Evolutionary conservation across 2,329 filamentous ascomycete genomes (phyloP).

Genomic region (Hymenoscyphus infarciens): DNA sequence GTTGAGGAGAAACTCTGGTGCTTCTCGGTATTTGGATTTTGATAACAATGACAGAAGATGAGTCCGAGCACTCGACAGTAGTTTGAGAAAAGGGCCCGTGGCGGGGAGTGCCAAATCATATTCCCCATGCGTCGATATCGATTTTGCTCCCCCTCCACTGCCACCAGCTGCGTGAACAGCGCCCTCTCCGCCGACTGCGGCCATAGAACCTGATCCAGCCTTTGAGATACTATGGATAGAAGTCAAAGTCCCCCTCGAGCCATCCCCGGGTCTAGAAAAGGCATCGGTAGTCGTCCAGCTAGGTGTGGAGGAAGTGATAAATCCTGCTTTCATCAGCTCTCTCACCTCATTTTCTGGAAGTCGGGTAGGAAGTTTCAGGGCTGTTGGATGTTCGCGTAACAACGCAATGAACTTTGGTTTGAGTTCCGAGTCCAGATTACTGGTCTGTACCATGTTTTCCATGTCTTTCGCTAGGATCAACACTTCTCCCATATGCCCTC

Average conservation of each 20-base stretch:
- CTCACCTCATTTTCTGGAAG: slow-evolving; percentile 49
- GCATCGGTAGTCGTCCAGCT: slow-evolving; percentile 38
- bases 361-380: slow-evolving; percentile 39
- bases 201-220: slow-evolving; percentile 65
- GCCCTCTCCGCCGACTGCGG: slow-evolving; percentile 65
- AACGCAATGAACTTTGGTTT: slow-evolving; percentile 50
- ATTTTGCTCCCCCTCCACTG: slow-evolving; percentile 31
- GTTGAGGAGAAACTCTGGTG: slow-evolving; percentile 56
- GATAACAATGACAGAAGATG: slow-evolving; percentile 59
- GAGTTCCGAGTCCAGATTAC: slow-evolving; percentile 41
- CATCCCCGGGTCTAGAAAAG: slow-evolving; percentile 41
- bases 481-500: slow-evolving; percentile 57
- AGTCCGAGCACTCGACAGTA: slow-evolving; percentile 57
- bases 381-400: slow-evolving; percentile 49
- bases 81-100: slow-evolving; percentile 63
- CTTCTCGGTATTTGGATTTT: slow-evolving; percentile 59
- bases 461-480: slow-evolving; percentile 58
- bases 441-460: slow-evolving; percentile 43
- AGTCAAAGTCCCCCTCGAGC: slow-evolving; percentile 47
- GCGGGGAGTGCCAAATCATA: slow-evolving; percentile 62
- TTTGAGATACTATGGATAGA: slow-evolving; percentile 60
- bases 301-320: slow-evolving; percentile 53
- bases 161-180: slow-evolving; percentile 64
- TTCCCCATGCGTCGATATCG: slow-evolving; percentile 25
- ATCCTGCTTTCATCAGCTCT: slow-evolving; percentile 61